Percentiles rank a stretch among this genome's conserved stretches.
Evolutionary conservation across 2,329 filamentous ascomycete genomes (phyloP).

Genomic region (Calonectria fujianensis): DNA sequence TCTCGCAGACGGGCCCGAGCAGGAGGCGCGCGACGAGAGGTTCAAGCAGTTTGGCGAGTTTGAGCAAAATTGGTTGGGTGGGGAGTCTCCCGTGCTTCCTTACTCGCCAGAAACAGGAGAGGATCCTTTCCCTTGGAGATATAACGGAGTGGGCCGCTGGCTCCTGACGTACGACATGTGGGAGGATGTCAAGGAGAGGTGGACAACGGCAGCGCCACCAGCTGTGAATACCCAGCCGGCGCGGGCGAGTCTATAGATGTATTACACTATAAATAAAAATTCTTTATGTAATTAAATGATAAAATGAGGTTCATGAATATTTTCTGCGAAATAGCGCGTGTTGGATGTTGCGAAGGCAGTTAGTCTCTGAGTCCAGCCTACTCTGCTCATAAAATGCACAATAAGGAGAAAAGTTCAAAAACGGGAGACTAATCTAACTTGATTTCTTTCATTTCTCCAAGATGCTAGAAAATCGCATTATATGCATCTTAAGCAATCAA

Average conservation of each 20-base stretch:
- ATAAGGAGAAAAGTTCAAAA: neutral
- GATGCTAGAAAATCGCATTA: too few relatives aligned
- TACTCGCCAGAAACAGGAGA: slow-evolving; percentile 59
- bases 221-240: neutral
- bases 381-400: neutral
- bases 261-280: neutral
- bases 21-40: slow-evolving; percentile 69
- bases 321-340: neutral
- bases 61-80: slow-evolving; percentile 57
- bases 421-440: neutral
- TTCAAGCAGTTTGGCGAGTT: slow-evolving; percentile 57
- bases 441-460: neutral
- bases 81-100: slow-evolving; percentile 48
- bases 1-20: slow-evolving; percentile 74
- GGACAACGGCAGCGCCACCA: slow-evolving; percentile 38
- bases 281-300: neutral
- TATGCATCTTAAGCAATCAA: neutral
- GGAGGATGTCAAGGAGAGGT: slow-evolving; percentile 61
- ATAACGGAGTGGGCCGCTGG: slow-evolving; percentile 63
- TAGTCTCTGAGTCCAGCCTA: too few relatives aligned
- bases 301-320: neutral
- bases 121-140: slow-evolving; percentile 65
- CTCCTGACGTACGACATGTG: slow-evolving; percentile 63
- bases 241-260: slow-evolving; percentile 41
- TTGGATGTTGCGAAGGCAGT: neutral